Evolutionary conservation across 441 rosid species (phyloP), one percentile per base, ranked within the genome.

Genomic region (Corymbia citriodora): DNA sequence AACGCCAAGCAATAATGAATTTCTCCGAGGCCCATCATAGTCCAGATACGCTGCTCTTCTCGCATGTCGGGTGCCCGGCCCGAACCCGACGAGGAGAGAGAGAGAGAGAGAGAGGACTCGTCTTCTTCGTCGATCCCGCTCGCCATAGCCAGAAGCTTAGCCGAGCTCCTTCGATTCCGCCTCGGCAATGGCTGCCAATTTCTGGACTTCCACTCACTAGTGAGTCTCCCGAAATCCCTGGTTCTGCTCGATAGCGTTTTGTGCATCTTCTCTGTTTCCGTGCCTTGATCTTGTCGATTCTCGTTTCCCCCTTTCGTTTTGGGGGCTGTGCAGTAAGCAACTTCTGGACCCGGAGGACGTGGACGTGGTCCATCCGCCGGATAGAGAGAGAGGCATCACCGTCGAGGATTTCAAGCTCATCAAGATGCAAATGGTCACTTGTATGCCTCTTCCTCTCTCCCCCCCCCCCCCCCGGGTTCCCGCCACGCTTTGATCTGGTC

Each of bases 141-240:
- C 83, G 83, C 50, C 50, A n/a, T 12, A 18, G 88, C 55, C 19
- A 23, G 88, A 25, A 18, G 40, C 88, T 31, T 25, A 55, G 27
- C 82, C 23, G 49, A 45, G 52, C 85, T 79, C 52, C 85, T 79
- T 48, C 85, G 11, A 45, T 23, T 23, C 52, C 27, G 50, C 8
- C 11, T 23, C 40, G 50, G 93, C 25, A 55, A 97, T 97, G 98
- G 98, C 98, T 27, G 97, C 98, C 65, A 97, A 96, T 95, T 97
- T 97, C 94, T 97, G 98, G 98, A 93, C 96, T 90, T 96, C 99
- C 7, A 94, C 99, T 89, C 98, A 96, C 91, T 91, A 90, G 99
- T 96, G 91, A 94, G 88, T 87, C 49, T 33, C 27, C 8, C 88
- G 25, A 48, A 79, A 18, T 17, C 27, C 54, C 59, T n/a, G 52